Conservation (phyloP, 2,329 filamentous ascomycete genomes). For the Claviceps sp. region DNA sequence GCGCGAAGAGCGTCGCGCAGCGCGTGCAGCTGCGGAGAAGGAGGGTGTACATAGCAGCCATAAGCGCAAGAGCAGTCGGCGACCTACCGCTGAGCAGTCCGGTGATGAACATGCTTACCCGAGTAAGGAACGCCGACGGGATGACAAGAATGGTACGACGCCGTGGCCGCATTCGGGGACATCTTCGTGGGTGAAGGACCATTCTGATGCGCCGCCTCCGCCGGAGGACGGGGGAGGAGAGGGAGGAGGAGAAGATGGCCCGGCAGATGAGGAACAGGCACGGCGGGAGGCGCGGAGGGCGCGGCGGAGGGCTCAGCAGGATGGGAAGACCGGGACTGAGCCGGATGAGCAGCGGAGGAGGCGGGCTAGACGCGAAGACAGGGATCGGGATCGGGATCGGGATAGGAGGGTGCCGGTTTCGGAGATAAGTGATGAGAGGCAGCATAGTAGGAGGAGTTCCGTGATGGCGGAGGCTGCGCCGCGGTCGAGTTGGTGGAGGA, state of each 20-base stretch:
- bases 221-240: constrained; percentile 23
- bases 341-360: constrained; percentile 30
- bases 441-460: constrained; percentile 26
- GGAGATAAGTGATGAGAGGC: constrained; percentile 31
- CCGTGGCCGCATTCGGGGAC: constrained; percentile 51
- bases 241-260: constrained; percentile 8
- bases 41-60: constrained; percentile 22
- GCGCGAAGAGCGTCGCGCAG: constrained; percentile 36
- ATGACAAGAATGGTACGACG: constrained; percentile 22
- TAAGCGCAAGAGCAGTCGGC: constrained; percentile 24
- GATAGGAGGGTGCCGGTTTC: constrained; percentile 20
- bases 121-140: constrained; percentile 22
- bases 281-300: constrained; percentile 35
- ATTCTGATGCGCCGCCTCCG: constrained; percentile 47
- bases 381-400: constrained; percentile 13
- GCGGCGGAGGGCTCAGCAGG: constrained; percentile 30
- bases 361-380: constrained; percentile 31
- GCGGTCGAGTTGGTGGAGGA: constrained; percentile 47
- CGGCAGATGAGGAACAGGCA: constrained; percentile 32
- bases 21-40: constrained; percentile 25
- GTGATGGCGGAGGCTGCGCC: constrained; percentile 33
- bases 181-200: constrained; percentile 53
- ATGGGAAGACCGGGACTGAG: constrained; percentile 28
- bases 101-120: constrained; percentile 33
- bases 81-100: constrained; percentile 23